Base-by-base conservation (phyloP, 768 basidiomycete genomes). In the Butyriboletus loyo region DNA sequence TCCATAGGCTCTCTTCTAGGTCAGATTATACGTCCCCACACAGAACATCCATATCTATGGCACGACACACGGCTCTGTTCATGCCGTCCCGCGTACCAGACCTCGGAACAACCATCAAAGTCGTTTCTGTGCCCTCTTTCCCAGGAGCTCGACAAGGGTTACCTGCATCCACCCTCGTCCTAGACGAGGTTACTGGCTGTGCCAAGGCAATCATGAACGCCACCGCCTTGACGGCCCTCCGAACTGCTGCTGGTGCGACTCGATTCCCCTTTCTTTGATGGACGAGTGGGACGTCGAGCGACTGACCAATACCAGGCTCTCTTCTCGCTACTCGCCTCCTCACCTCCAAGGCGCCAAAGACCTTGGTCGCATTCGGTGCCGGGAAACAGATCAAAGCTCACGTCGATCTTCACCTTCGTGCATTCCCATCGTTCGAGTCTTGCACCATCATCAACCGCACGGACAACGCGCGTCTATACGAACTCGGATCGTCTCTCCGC, bases 201-300 rank as follows among this genome's bases (percentile, higher is more conserved):
- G 78, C 85, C n/a, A 85, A 78, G 55, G 91, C 87, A 0, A 71
- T 95, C 31, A 70, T 96, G 19, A 95, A 95, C 62, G 87, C 92
- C 1, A 73, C 85, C 27, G 76, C 75, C 35, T 70, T 95, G 60
- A 95, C 93, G 2, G 87, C 92, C 6, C 68, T 92, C 28, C 70
- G 93, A 38, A 96, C 88, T 51, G 91, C 91, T 46, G 88, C 88
- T 56, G 88, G 91, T 86, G 54, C 52, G 70, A 49, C 48, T 17
- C 1, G 2, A 34, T 44, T 28, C 15, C 17, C 3, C 17, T 13
- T 9, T 14, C 4, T n/a, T 34, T 11, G 7, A 46, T 4, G 27
- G 7, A 14, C n/a, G 5, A 42, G 10, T 10, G 25, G 11, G 28
- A 27, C n/a, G 14, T 52, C 25, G 43, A 36, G 4, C 22, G n/a